Base-by-base conservation (phyloP, 192 early-diverging fungal species). In the Coemansia sp. region DNA sequence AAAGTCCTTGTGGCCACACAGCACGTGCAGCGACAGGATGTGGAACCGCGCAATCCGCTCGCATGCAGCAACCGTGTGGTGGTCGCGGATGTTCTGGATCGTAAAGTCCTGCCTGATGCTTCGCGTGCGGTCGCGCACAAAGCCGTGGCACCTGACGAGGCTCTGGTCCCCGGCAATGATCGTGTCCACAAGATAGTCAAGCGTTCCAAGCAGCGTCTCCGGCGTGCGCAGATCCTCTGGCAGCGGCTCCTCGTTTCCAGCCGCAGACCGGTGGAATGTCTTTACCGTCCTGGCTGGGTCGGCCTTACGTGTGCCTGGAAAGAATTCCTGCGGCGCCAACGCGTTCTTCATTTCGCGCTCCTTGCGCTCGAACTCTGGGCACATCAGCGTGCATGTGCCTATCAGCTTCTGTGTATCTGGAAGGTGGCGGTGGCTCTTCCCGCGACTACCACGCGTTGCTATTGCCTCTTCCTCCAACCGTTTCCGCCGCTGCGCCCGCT, bases 161-260 rank as follows among this genome's bases (percentile, higher is more conserved):
- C 82, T 80, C 31, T 85, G 67, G 29, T 89, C 71, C 13, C 23
- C 59, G 13, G 69, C 66, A 0, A 92, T 72, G 15, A 90, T 79
- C 13, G 73, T 59, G 40, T 77, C 70, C 0, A 91, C 64, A n/a
- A 91, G 59, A 55, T 91, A 88, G 45, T 89, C 87, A n/a, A 92
- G 61, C 0, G 91, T 91, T 18, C 64, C 43, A 29, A 86, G 58
- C 31, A 97, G 74, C 15, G 91, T 86, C 7, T 73, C 61, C 0
- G 93, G 87, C 55, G 95, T 91, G 15, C 94, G 89, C 37, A 97
- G 88, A 74, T 97, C 95, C 59, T 88, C 91, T 0, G 94, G 95
- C 29, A 97, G 72, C 3, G 92, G 87, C 57, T 93, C 89, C 21
- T 91, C 90, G 63, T 86, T 89, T 30, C 94, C 95, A 6, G 95